phyloP scores from a whole-genome alignment of 345 rosid species.

The Bruguiera parviflora region DNA sequence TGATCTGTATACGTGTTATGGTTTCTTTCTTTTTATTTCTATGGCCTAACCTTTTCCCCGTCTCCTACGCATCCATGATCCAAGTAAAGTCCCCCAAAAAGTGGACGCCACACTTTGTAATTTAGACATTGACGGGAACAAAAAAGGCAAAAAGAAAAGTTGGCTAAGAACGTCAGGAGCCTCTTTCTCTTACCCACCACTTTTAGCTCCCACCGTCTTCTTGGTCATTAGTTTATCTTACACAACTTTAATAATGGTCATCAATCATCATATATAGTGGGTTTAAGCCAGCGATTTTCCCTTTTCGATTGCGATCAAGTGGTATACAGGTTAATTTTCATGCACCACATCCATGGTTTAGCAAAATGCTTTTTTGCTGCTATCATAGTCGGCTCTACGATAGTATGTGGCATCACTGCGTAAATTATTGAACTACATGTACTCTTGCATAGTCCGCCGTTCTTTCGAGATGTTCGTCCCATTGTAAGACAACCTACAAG shows the following conservation, averaged over 20 bases:
- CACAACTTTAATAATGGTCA: neutral
- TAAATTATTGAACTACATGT: too few species aligned
- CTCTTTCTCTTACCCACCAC: neutral
- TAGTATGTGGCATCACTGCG: too few species aligned
- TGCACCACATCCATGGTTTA: too few species aligned
- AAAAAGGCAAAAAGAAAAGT: neutral
- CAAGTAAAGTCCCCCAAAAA: neutral
- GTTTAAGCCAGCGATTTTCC: too few species aligned
- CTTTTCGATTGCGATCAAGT: too few species aligned
- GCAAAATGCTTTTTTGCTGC: too few species aligned
- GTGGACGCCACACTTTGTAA: neutral
- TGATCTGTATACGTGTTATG: slow-evolving; percentile 14
- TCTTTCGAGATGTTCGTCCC: too few species aligned
- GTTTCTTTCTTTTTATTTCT: neutral
- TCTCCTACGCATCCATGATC: slow-evolving; percentile 4
- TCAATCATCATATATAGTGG: neutral
- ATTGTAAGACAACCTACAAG: neutral
- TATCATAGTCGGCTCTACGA: too few species aligned
- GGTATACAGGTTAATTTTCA: too few species aligned
- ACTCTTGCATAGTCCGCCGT: too few species aligned
- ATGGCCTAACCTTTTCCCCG: neutral
- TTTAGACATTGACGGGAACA: neutral
- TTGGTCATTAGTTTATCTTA: neutral
- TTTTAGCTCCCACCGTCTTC: neutral
- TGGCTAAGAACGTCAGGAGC: neutral